Conservation (phyloP, 495 filamentous ascomycete species). For the Extremus antarcticus region DNA sequence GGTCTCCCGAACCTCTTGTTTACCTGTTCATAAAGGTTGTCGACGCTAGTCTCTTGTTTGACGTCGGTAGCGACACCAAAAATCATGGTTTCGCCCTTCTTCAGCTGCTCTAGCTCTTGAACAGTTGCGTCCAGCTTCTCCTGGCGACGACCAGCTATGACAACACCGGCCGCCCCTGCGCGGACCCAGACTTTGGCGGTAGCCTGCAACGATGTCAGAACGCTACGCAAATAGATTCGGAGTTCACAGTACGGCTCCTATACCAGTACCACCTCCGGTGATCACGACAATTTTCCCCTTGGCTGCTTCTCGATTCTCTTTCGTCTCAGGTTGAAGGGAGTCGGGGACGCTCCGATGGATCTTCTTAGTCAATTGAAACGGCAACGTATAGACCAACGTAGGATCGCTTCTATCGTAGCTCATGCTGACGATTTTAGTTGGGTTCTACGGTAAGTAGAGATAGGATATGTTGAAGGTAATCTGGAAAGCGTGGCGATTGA, state of each 20-base stretch:
- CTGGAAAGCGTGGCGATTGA: too few relatives aligned
- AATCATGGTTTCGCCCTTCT: not conserved
- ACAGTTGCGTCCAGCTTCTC: constrained; percentile 11
- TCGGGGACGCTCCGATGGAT: constrained; percentile 9
- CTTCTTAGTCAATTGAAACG: constrained; percentile 21
- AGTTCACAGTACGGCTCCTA: constrained; percentile 22
- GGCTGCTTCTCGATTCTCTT: not conserved
- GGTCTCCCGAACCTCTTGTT: constrained; percentile 16
- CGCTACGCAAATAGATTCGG: too few relatives aligned
- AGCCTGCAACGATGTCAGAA: constrained; percentile 1
- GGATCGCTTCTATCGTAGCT: not conserved
- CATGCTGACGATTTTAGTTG: not conserved
- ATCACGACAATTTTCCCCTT: constrained; percentile 19
- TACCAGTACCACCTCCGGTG: constrained; percentile 18
- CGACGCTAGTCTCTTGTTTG: not conserved
- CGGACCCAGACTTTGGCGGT: constrained; percentile 14
- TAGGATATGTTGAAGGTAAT: too few relatives aligned
- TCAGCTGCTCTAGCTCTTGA: not conserved
- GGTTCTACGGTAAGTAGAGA: too few relatives aligned
- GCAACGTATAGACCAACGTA: constrained; percentile 8
- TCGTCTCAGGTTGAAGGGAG: constrained; percentile 6
- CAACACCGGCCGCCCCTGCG: constrained; percentile 17
- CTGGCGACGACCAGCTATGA: constrained; percentile 19
- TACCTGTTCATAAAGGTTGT: constrained; percentile 2
- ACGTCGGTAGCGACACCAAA: not conserved